A percentile compares a stretch with the other conserved stretches of the same genome.
Conservation (phyloP, 805 yeast species). For the Starmera quercuum region DNA sequence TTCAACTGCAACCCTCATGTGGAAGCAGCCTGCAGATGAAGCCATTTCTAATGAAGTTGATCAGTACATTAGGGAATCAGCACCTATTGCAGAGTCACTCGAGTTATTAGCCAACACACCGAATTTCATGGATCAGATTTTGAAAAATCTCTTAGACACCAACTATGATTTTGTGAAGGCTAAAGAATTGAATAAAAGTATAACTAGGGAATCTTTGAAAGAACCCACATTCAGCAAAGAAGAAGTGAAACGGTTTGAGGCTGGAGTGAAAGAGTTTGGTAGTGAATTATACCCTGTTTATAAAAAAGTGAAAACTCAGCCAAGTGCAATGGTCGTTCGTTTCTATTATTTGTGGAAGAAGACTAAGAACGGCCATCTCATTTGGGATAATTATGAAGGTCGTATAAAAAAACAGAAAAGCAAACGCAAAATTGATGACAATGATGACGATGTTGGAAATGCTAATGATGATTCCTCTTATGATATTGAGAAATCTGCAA, state of each 20-base stretch:
- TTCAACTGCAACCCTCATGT: slow-evolving; percentile 54
- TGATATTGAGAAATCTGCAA: slow-evolving; percentile 43
- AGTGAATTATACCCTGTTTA: slow-evolving; percentile 71
- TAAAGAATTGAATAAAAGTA: slow-evolving; percentile 29
- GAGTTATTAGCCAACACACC: slow-evolving; percentile 58
- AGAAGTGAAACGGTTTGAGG: slow-evolving; percentile 66
- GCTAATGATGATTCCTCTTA: slow-evolving; percentile 66
- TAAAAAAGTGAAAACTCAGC: slow-evolving; percentile 65
- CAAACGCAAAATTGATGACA: slow-evolving; percentile 9
- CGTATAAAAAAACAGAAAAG: slow-evolving; percentile 50
- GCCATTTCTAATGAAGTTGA: slow-evolving; percentile 31
- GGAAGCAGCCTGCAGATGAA: slow-evolving; percentile 42
- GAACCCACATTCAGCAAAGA: slow-evolving; percentile 71
- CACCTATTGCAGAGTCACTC: slow-evolving; percentile 47
- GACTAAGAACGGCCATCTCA: slow-evolving; percentile 60
- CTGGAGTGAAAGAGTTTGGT: slow-evolving; percentile 64
- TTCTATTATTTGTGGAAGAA: slow-evolving; percentile 92
- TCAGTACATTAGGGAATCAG: slow-evolving; percentile 46
- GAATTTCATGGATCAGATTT: slow-evolving; percentile 72
- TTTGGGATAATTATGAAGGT: slow-evolving; percentile 81
- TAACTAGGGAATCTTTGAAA: slow-evolving; percentile 51
- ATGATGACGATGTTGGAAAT: slow-evolving; percentile 15
- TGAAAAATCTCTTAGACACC: slow-evolving; percentile 44
- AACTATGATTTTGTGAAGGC: slow-evolving; percentile 48
- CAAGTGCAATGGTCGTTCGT: slow-evolving; percentile 73